These are phyloP conservation scores for Diaporthe sp. DNA, from an alignment of 2,329 filamentous ascomycete genomes.

Conservation along the genomic window DNA sequence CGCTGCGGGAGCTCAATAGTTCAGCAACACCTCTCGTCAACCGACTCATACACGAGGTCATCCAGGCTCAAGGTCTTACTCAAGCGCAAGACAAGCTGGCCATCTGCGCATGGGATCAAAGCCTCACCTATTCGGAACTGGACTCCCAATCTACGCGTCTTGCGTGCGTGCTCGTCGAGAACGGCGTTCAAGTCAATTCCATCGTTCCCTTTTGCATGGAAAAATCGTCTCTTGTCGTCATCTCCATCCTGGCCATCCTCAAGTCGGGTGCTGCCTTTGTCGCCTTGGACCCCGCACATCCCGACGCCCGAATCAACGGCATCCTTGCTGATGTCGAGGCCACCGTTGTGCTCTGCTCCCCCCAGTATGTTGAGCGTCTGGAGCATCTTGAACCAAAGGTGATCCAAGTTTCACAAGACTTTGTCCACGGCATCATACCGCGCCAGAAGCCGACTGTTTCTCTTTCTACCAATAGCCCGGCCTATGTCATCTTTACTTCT, in stretches of 20 bases:
- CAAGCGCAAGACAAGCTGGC: conserved; percentile 38
- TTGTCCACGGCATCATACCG: background rate
- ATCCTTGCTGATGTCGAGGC: conserved; percentile 45
- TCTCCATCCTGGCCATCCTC: conserved; percentile 46
- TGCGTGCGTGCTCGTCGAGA: conserved; percentile 38
- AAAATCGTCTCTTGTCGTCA: conserved; percentile 45
- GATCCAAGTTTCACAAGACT: background rate
- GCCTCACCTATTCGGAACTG: conserved; percentile 44
- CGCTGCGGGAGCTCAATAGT: background rate
- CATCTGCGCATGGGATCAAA: conserved; percentile 44
- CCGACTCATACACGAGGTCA: conserved; percentile 16
- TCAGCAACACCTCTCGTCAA: background rate
- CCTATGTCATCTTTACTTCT: conserved; percentile 61
- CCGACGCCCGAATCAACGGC: conserved; percentile 47
- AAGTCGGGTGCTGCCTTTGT: conserved; percentile 46
- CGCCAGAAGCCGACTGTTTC: background rate
- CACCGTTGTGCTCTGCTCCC: conserved; percentile 31
- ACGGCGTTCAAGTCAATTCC: conserved; percentile 42
- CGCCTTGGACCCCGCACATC: conserved; percentile 49
- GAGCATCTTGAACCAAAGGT: conserved; percentile 2
- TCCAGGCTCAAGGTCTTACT: background rate
- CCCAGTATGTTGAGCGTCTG: background rate
- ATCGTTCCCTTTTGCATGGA: conserved; percentile 49
- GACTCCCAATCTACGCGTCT: conserved; percentile 40
- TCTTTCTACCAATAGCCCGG: background rate